phyloP scores from a whole-genome alignment of 257 asterid species.

The Anisodus acutangulus region DNA sequence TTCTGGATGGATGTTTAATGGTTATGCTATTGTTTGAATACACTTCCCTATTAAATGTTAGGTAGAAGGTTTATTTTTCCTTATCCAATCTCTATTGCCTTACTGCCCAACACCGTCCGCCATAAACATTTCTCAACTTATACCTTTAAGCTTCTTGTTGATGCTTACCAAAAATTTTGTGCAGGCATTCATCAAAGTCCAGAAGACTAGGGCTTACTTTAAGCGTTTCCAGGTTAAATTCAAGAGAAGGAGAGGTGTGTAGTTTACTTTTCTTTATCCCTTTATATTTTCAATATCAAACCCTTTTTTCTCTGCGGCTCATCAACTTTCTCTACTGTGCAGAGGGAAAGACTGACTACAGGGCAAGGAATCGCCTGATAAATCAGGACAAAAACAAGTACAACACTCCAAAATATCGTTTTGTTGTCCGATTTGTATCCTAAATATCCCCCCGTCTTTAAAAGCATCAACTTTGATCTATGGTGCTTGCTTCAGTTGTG shows the following conservation, averaged over 20 bases:
- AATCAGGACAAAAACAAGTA: conserved; percentile 89
- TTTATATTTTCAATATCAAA: not conserved
- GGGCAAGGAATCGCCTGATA: conserved; percentile 81
- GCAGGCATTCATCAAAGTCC: conserved; percentile 62
- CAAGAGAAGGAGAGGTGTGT: conserved; percentile 75
- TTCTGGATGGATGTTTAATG: not conserved
- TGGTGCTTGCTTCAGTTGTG: not conserved
- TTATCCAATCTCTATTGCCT: not conserved
- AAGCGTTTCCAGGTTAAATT: conserved; percentile 75
- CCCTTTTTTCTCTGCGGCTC: not conserved
- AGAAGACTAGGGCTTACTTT: conserved; percentile 62
- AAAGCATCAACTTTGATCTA: not conserved
- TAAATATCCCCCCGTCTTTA: not conserved
- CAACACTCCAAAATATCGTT: conserved; percentile 80
- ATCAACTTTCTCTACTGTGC: conserved; percentile 24
- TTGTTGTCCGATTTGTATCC: conserved; percentile 84
- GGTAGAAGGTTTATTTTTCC: not conserved
- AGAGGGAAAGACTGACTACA: conserved; percentile 90
- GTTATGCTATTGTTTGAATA: not conserved
- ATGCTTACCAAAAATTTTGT: not conserved
- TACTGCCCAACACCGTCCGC: not conserved
- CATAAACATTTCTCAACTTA: not conserved
- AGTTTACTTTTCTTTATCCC: not conserved
- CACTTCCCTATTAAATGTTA: too few relatives aligned
- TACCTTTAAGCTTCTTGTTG: not conserved